Evolutionary conservation across 768 basidiomycete species (phyloP), one percentile per base, ranked within the genome.

Genomic region (Cytidiella melzeri): DNA sequence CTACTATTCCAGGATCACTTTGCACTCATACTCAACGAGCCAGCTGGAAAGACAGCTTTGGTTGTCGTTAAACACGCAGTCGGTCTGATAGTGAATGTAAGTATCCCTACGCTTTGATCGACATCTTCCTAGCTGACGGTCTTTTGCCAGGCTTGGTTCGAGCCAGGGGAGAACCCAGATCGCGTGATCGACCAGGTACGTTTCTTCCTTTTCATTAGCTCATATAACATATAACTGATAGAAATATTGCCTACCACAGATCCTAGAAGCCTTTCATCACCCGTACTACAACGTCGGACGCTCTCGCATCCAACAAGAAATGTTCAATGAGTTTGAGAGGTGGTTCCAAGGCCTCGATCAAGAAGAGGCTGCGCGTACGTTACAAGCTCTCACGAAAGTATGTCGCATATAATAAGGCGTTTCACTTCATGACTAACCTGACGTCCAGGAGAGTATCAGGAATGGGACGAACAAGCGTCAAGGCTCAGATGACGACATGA

Each of bases 11-110:
- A 84, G 80, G 84, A 86, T 60, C 84, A 87, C 64, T 85, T 87
- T 57, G 77, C 70, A 4, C 73, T 84, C 38, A 81, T 85, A 45
- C 68, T 86, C 45, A 87, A 87, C 61, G 82, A 86, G 58, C 83
- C 85, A 0, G 85, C 85, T 10, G 84, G 85, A 3, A 81, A 84
- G 60, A 79, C 87, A 43, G 85, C 84, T 6, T 73, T 78, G 58
- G 63, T 83, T 23, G 75, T 89, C 12, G 84, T 86, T 11, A 75
- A 79, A 56, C 64, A 87, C 60, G 66, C 69, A 11, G 81, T 84
- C 46, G 75, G 75, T 46, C 65, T 78, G 21, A 75, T 87, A 36
- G 83, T 86, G 23, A 56, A 71, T 50, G 74, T 73, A 27, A 28
- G 67, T 55, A 1, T 3, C 20, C 5, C 27, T 34, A 9, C 41